A percentile compares a stretch with the other conserved stretches of the same genome.
These are phyloP conservation scores for Colletotrichum magnum DNA, from an alignment of 2,329 filamentous ascomycete species.

Conservation along the genomic window DNA sequence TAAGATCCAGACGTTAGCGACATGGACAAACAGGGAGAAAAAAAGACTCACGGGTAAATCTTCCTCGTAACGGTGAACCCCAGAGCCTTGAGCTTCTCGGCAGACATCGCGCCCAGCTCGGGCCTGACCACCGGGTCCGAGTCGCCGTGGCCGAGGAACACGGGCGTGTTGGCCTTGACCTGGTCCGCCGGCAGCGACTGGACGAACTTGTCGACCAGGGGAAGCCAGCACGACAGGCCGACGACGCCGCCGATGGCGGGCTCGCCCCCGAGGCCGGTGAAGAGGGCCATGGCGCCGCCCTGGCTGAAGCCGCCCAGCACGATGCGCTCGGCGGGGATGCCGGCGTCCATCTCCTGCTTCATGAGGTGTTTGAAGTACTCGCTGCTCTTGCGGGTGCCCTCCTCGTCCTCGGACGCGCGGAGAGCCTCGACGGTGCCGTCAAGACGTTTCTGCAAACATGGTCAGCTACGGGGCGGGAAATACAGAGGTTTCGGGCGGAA, in stretches of 20 bases:
- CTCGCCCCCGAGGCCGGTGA: conserved; percentile 81
- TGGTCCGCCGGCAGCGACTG: conserved; percentile 53
- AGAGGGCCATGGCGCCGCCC: conserved; percentile 88
- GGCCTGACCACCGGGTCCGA: conserved; percentile 80
- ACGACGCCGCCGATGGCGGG: conserved; percentile 90
- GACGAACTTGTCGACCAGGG: conserved; percentile 69
- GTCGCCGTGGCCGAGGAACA: conserved; percentile 93
- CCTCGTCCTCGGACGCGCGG: conserved; percentile 71
- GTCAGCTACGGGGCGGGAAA: conserved; percentile 21
- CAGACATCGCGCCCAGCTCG: conserved; percentile 77
- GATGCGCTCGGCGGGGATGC: conserved; percentile 86
- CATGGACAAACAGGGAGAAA: neutral
- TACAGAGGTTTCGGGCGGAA: too few species aligned
- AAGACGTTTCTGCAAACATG: conserved; percentile 44
- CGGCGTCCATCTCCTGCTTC: conserved; percentile 82
- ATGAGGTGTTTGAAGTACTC: conserved; percentile 86
- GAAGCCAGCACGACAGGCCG: conserved; percentile 85
- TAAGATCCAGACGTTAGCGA: conserved; percentile 50
- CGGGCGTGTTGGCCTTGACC: conserved; percentile 81
- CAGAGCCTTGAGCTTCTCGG: conserved; percentile 75
- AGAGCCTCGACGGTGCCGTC: conserved; percentile 51
- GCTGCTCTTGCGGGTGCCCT: conserved; percentile 80
- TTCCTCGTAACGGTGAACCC: conserved; percentile 83
- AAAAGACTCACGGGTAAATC: conserved; percentile 72
- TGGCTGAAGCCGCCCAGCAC: conserved; percentile 89